Evolutionary conservation across 352 stramenopile genomes (phyloP).

Genomic region (Pythium rhizo-oryzae): DNA sequence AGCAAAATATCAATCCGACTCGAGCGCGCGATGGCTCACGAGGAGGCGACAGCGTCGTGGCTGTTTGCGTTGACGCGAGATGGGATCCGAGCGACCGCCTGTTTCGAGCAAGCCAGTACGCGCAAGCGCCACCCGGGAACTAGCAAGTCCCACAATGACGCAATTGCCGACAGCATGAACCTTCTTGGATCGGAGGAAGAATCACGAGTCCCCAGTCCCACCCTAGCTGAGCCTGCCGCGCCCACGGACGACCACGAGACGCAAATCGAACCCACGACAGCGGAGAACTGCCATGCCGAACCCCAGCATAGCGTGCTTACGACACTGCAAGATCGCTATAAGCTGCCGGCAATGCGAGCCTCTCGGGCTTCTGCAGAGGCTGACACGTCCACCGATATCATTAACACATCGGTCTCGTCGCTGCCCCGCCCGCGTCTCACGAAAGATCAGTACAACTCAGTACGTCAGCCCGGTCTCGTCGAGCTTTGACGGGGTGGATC

Average conservation of each 20-base stretch:
- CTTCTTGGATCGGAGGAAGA: no score
- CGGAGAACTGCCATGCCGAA: background rate
- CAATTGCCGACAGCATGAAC: background rate
- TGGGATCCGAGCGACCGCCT: background rate
- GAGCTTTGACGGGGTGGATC: background rate
- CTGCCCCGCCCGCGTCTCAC: constrained; percentile 1
- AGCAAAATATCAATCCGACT: background rate
- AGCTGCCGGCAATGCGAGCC: constrained; percentile 8
- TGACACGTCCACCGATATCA: background rate
- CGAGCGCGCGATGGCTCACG: background rate
- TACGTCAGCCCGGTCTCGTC: background rate
- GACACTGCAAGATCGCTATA: constrained; percentile 20
- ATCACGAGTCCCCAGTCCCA: no score
- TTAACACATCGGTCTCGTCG: background rate
- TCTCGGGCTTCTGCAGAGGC: background rate
- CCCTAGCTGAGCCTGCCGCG: no score
- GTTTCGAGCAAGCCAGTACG: background rate
- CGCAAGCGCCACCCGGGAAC: background rate
- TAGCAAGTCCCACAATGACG: no score
- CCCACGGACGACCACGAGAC: background rate
- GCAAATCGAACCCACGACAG: background rate
- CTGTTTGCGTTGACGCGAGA: background rate
- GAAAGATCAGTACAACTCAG: constrained; percentile 26
- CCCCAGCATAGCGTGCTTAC: background rate
- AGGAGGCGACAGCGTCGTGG: background rate